A percentile compares a stretch with the other conserved stretches of the same genome.
Conservation (phyloP, 768 basidiomycete genomes). For the Cytidiella melzeri region DNA sequence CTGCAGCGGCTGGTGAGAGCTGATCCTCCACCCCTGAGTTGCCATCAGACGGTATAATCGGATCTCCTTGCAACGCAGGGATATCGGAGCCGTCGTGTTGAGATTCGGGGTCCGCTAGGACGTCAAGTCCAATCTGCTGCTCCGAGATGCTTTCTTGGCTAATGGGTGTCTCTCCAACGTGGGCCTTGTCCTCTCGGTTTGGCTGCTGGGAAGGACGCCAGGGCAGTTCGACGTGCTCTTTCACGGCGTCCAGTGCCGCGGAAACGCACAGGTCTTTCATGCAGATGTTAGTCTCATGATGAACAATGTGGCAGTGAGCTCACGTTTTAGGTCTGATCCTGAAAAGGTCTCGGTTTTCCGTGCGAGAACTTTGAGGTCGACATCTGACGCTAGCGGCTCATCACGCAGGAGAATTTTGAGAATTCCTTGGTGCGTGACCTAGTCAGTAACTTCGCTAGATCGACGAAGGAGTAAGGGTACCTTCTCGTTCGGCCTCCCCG, state of each 20-base stretch:
- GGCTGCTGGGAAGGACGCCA: slow-evolving; percentile 41
- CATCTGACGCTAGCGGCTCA: slow-evolving; percentile 60
- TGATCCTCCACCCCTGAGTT: neutral
- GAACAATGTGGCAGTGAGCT: too few relatives aligned
- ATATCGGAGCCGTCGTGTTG: neutral
- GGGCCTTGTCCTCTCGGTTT: neutral
- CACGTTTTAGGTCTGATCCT: slow-evolving; percentile 92
- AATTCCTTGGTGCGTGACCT: slow-evolving; percentile 61
- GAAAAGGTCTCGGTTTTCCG: slow-evolving; percentile 82
- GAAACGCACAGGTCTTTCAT: slow-evolving; percentile 76
- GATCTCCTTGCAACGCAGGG: neutral
- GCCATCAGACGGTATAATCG: neutral
- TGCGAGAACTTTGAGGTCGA: slow-evolving; percentile 55
- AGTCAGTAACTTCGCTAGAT: neutral
- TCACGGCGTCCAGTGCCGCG: slow-evolving; percentile 87
- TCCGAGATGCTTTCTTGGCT: neutral
- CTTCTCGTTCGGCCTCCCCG: slow-evolving; percentile 77
- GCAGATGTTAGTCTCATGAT: slow-evolving; percentile 31
- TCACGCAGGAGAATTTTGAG: slow-evolving; percentile 82
- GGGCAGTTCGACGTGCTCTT: slow-evolving; percentile 75
- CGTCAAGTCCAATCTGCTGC: neutral
- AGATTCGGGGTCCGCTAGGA: neutral
- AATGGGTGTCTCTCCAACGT: neutral
- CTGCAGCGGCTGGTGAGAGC: neutral
- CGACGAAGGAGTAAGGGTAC: too few relatives aligned